phyloP scores from a whole-genome alignment of 805 yeast species.

The Metschnikowia rubicola region DNA sequence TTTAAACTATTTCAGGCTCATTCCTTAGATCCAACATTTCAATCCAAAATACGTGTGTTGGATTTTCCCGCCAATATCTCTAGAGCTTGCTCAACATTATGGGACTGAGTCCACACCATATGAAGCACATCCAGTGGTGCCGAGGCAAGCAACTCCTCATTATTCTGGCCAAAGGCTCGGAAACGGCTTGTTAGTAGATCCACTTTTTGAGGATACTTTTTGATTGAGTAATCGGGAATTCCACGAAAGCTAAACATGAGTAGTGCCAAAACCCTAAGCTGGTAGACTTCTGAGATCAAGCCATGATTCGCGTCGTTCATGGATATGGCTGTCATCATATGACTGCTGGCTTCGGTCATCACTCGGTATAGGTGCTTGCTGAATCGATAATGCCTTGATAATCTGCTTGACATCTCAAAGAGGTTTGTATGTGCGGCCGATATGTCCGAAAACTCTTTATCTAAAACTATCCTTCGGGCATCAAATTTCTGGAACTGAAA shows the following conservation, averaged over 20 bases:
- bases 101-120: background rate
- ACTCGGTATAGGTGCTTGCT: background rate
- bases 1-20: too few species aligned
- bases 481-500: background rate
- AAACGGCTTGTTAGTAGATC: background rate
- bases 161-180: background rate
- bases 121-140: background rate
- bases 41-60: too few species aligned
- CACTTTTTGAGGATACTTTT: background rate
- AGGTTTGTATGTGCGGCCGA: background rate
- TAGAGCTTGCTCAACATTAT: background rate
- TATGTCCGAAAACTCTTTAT: background rate
- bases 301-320: background rate
- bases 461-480: background rate
- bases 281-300: background rate
- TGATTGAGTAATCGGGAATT: background rate
- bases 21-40: too few species aligned
- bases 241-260: background rate
- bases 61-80: background rate
- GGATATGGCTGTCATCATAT: background rate
- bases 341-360: background rate
- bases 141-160: background rate
- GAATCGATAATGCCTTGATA: background rate
- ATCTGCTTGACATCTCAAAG: too few species aligned
- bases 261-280: background rate